Conservation (phyloP, 345 rosid species). For the Syzygium oleosum region DNA sequence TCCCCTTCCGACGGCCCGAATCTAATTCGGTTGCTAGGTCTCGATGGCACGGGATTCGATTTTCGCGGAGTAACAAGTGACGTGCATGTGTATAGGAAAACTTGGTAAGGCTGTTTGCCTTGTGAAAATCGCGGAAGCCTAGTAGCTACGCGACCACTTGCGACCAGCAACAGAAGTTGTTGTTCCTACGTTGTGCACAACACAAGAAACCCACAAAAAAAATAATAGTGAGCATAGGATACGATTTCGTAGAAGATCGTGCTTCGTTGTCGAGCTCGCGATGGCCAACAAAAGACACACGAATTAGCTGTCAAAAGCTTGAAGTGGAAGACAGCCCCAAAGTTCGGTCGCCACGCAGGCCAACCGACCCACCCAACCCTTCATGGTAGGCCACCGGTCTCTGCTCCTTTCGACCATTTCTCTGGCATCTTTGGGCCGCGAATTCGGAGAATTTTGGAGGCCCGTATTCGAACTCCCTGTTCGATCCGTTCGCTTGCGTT, state of each 20-base stretch:
- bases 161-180: not conserved
- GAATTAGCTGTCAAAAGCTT: not conserved
- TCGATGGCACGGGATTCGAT: too few relatives aligned
- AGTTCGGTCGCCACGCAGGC: not conserved
- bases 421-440: not conserved
- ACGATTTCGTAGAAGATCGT: not conserved
- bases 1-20: not conserved
- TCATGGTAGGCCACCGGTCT: too few relatives aligned
- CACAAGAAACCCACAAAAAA: not conserved
- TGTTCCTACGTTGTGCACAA: not conserved
- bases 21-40: rapidly evolving
- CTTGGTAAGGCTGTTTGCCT: too few relatives aligned
- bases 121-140: not conserved
- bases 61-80: too few relatives aligned
- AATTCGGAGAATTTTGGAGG: not conserved
- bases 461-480: not conserved
- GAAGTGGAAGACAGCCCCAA: not conserved
- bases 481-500: not conserved
- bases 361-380: not conserved
- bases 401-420: not conserved
- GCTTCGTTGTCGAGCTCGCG: not conserved
- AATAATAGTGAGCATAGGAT: not conserved
- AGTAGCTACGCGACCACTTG: too few relatives aligned
- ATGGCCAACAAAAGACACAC: not conserved
- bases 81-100: too few relatives aligned